Conservation (phyloP, 768 basidiomycete genomes). For the Naganishia antarctica region DNA sequence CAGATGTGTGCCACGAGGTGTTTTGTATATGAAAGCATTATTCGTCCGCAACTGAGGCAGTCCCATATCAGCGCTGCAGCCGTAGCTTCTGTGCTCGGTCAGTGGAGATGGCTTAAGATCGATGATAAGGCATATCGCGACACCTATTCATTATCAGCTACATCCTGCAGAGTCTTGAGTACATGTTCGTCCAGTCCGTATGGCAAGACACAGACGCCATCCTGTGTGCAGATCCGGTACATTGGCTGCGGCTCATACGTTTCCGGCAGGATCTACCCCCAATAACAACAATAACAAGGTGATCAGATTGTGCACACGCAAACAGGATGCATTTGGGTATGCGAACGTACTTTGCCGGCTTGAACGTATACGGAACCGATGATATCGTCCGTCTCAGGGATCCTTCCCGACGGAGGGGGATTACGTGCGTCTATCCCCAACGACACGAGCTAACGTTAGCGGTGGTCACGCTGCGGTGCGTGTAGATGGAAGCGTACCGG, state of each 20-base stretch:
- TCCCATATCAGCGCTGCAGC: no score
- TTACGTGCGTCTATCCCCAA: slow-evolving; percentile 39
- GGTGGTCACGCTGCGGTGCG: background rate
- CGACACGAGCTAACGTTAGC: background rate
- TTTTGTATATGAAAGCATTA: background rate
- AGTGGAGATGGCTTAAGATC: no score
- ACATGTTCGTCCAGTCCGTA: slow-evolving; percentile 42
- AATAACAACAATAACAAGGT: background rate
- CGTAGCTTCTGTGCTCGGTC: no score
- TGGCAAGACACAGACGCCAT: slow-evolving; percentile 42
- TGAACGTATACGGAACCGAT: slow-evolving; percentile 47
- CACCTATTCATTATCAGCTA: slow-evolving; percentile 6
- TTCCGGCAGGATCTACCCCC: slow-evolving; percentile 37
- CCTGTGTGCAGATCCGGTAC: slow-evolving; percentile 42
- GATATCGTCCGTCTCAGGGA: slow-evolving; percentile 48
- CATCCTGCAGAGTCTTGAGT: slow-evolving; percentile 24
- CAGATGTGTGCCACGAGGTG: background rate
- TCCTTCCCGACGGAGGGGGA: slow-evolving; percentile 44
- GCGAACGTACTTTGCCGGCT: slow-evolving; percentile 39
- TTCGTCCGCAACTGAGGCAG: no score
- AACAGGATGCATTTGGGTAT: background rate
- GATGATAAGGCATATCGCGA: no score
- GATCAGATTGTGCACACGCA: background rate
- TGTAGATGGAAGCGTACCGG: slow-evolving; percentile 33
- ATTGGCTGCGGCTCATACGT: slow-evolving; percentile 47